Evolutionary conservation across 2,329 filamentous ascomycete genomes (phyloP), one percentile per base, ranked within the genome.

Genomic region (Cladosporium sp.): DNA sequence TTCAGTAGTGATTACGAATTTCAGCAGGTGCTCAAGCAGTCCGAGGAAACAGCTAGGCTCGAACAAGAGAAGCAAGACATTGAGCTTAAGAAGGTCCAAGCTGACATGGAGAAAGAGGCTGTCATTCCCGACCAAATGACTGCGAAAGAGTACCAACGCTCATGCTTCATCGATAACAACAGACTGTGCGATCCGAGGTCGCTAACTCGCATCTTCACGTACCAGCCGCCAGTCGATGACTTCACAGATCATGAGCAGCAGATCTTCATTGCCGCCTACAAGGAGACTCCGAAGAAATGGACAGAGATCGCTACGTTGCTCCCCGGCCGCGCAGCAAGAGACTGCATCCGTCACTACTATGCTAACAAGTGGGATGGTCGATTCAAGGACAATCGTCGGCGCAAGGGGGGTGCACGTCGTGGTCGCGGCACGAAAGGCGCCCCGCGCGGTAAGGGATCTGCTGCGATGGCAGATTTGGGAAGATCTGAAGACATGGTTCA

Each of bases 291-390:
- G 0, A 94, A 94, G 78, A 89, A 92, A 68, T 94, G 89, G 88
- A 88, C 88, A 59, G 86, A 84, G 66, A 86, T 94, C 59, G 88
- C 89, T 5, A 84, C 88, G 60, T 80, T 81, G 22, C 75, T 93
- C 5, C 82, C 83, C 0, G 80, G 82, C 30, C 84, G 89, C 22
- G 86, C 89, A 66, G 92, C 90, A 73, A 87, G 88, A 64, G 84
- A 89, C 49, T 91, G 88, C 72, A 94, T 94, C 65, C 88, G 91
- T 69, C 91, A 92, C 72, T 94, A 94, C 74, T 94, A 94, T 72
- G 80, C 89, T 62, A 89, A 88, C 70, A 94, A 85, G 75, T 88
- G 88, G 75, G 81, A 86, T 49, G 82, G 86, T 42, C 87, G 89
- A 62, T 86, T 92, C 61, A 91, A 92, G 71, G 88, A 90, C 69